phyloP scores from a whole-genome alignment of 768 basidiomycete genomes.

The Boletus pseudopeckii region DNA sequence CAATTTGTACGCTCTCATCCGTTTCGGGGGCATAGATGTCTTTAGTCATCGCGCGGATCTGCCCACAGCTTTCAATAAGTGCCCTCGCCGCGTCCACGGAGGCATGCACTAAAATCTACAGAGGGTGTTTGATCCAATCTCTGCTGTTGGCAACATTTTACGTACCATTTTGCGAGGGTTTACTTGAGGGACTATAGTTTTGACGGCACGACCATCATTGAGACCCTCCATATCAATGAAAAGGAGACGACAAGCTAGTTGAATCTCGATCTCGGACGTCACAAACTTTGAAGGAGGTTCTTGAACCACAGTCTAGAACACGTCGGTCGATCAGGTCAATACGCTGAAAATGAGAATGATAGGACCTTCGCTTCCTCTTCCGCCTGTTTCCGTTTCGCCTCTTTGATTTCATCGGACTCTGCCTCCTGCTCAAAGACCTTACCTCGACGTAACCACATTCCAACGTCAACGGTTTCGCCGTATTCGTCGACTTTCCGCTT shows the following conservation, averaged over 20 bases:
- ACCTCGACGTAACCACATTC: conserved; percentile 91
- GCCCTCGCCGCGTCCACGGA: conserved; percentile 59
- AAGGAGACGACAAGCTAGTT: conserved; percentile 80
- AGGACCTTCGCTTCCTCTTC: conserved; percentile 75
- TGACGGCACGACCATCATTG: conserved; percentile 94
- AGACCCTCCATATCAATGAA: conserved; percentile 97
- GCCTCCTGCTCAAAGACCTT: conserved; percentile 88
- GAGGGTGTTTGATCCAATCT: background rate
- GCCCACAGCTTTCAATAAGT: conserved; percentile 76
- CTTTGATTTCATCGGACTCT: conserved; percentile 76
- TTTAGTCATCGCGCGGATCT: conserved; percentile 86
- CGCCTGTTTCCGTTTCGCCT: conserved; percentile 60
- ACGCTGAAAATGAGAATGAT: background rate
- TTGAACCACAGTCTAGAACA: conserved; percentile 59
- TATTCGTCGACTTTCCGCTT: conserved; percentile 91
- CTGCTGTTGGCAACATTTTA: background rate
- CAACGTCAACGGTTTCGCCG: conserved; percentile 93
- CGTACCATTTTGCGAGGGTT: conserved; percentile 92
- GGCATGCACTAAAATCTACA: conserved; percentile 87
- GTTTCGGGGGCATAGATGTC: conserved; percentile 80
- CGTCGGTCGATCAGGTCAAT: conserved; percentile 4
- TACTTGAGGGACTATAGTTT: conserved; percentile 94
- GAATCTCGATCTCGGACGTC: conserved; percentile 68
- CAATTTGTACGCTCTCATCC: conserved; percentile 84
- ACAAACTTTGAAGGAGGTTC: conserved; percentile 94